These are phyloP conservation scores for Linum trigynum DNA, from an alignment of 345 rosid species.

Conservation along the genomic window DNA sequence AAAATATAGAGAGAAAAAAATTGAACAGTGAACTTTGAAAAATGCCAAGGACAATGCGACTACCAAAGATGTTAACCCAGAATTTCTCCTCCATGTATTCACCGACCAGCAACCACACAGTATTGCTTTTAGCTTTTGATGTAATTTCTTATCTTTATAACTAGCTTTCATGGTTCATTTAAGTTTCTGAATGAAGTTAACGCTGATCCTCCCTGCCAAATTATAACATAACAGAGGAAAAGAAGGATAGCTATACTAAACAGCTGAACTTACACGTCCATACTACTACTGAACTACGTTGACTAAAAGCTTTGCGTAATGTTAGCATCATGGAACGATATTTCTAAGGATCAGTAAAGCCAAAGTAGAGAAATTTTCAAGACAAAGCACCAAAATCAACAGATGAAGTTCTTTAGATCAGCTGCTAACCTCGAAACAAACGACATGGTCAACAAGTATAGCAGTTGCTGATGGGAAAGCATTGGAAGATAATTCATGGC, in stretches of 20 bases:
- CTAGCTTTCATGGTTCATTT: background rate
- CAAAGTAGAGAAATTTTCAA: background rate
- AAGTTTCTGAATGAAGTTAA: background rate
- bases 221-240: background rate
- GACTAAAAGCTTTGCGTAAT: constrained; percentile 2
- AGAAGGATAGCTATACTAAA: background rate
- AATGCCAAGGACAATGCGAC: constrained; percentile 7
- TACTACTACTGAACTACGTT: background rate
- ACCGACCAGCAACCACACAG: background rate
- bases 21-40: background rate
- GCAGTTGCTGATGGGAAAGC: constrained; percentile 97
- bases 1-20: background rate
- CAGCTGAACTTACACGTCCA: background rate
- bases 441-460: constrained; percentile 96
- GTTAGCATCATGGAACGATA: background rate
- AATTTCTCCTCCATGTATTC: background rate
- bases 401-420: constrained; percentile 13
- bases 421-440: constrained; percentile 71
- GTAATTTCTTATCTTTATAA: background rate
- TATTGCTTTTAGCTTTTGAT: background rate
- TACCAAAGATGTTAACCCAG: constrained; percentile 4
- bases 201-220: background rate
- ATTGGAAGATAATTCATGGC: constrained; percentile 99
- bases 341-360: background rate
- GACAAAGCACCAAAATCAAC: constrained; percentile 6